Conservation (phyloP, 169 alveolate genomes). For the Eimeria sp. region DNA sequence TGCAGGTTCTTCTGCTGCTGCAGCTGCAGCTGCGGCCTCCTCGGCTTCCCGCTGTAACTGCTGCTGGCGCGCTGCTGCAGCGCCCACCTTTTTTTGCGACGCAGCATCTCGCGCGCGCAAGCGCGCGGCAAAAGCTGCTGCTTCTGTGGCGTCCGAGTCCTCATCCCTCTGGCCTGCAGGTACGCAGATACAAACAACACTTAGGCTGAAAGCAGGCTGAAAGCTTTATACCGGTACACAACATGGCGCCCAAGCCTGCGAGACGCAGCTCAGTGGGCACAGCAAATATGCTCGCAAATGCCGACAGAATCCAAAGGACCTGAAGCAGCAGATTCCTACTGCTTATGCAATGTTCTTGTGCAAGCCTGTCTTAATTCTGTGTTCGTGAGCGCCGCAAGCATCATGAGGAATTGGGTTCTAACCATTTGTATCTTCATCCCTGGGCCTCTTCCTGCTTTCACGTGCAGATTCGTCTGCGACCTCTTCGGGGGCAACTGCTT, state of each 20-base stretch:
- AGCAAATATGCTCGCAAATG: neutral
- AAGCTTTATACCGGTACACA: neutral
- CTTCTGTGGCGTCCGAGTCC: slow-evolving; percentile 54
- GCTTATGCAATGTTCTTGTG: neutral
- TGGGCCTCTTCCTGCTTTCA: slow-evolving; percentile 55
- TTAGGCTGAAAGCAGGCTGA: neutral
- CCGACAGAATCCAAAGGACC: neutral
- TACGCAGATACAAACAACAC: neutral
- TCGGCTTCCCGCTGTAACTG: slow-evolving; percentile 44
- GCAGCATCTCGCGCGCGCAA: slow-evolving; percentile 66
- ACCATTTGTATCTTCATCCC: slow-evolving; percentile 44
- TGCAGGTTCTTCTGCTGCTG: slow-evolving; percentile 35
- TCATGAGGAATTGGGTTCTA: neutral
- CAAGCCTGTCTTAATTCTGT: neutral
- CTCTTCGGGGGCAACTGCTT: slow-evolving; percentile 27
- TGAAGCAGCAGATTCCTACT: neutral
- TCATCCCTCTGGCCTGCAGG: slow-evolving; percentile 20
- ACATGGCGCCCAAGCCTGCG: neutral
- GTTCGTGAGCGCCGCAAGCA: neutral
- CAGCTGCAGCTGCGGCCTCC: slow-evolving; percentile 66
- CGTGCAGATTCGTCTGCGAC: neutral
- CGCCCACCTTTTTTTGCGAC: slow-evolving; percentile 51
- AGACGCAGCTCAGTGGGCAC: neutral
- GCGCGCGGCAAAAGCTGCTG: slow-evolving; percentile 62
- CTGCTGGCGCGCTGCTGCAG: slow-evolving; percentile 55